phyloP scores from a whole-genome alignment of 768 basidiomycete genomes.

The Astraeus odoratus region DNA sequence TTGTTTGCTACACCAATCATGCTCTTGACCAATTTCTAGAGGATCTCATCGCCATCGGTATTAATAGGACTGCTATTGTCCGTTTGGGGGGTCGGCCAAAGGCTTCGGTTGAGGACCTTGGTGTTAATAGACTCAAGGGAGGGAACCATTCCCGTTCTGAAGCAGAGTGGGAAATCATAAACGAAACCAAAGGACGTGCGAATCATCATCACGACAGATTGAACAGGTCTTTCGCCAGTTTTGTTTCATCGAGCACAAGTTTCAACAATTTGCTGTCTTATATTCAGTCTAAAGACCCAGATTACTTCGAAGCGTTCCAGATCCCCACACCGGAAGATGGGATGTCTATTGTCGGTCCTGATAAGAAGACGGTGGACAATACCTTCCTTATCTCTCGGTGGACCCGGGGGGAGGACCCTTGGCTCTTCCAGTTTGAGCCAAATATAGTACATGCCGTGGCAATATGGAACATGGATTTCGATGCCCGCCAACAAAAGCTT shows the following conservation, averaged over 20 bases:
- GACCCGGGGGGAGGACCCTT: slow-evolving; percentile 38
- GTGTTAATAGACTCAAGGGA: slow-evolving; percentile 34
- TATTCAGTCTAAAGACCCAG: slow-evolving; percentile 45
- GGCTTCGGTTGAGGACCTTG: slow-evolving; percentile 36
- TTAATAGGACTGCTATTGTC: slow-evolving; percentile 42
- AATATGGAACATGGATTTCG: slow-evolving; percentile 34
- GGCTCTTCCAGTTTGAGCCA: slow-evolving; percentile 27
- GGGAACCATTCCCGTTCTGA: slow-evolving; percentile 18
- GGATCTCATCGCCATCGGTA: slow-evolving; percentile 54
- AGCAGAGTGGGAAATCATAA: slow-evolving; percentile 37
- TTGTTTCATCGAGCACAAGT: slow-evolving; percentile 15
- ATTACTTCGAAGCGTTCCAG: slow-evolving; percentile 40
- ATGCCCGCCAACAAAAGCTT: slow-evolving; percentile 21
- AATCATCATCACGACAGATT: slow-evolving; percentile 15
- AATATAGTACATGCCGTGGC: slow-evolving; percentile 16
- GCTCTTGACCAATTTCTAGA: slow-evolving; percentile 67
- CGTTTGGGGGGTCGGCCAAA: slow-evolving; percentile 55
- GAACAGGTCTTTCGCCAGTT: slow-evolving; percentile 22
- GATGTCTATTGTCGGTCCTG: slow-evolving; percentile 38
- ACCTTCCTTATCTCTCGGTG: slow-evolving; percentile 45
- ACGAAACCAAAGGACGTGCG: slow-evolving; percentile 27
- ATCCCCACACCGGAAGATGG: slow-evolving; percentile 37
- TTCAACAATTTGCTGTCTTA: slow-evolving; percentile 33
- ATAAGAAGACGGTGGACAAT: slow-evolving; percentile 27
- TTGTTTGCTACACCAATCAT: slow-evolving; percentile 71